Evolutionary conservation across 768 basidiomycete genomes (phyloP), one percentile per base, ranked within the genome.

Genomic region (Rhizopogon vesiculosus): DNA sequence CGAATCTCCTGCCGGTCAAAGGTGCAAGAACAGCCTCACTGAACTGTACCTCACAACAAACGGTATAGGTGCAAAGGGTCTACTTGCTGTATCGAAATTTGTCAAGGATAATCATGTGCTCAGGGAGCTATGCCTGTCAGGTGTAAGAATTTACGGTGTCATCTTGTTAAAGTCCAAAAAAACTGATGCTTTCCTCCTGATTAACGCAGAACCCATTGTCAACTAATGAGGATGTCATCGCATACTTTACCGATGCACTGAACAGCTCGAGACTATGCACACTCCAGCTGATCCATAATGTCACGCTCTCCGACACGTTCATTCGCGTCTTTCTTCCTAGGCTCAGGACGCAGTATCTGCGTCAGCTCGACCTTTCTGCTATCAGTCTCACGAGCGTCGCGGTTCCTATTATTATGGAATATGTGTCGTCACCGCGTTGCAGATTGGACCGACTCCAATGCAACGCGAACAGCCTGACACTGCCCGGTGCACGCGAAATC

Each of bases 41-140:
- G 80, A 85, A 60, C 80, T 88, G 33, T 78, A 74, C 57, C 72
- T 88, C 53, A 85, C 84, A 51, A 73, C 75, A 3, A 86, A 84
- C 56, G 64, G 65, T 8, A 81, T 88, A 29, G 79, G 84, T 8
- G 74, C 84, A 61, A 64, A 65, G 38, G 84, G 84, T 5, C 74
- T 88, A 5, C 63, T 72, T 45, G 77, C 81, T n/a, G 78, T 88
- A 42, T 64, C 77, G 5, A 63, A 69, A 40, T 87, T 83, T 64
- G 56, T 88, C 31, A 68, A 67, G 46, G 69, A 69, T 8, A 86
- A 85, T 60, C 59, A 54, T 0, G 61, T 69, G 22, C 62, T 88
- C 42, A 74, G 72, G 60, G 76, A 76, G 44, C 62, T 88, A 12
- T 79, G 79, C 59, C 71, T 88, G 38, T 82, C 82, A 61, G 79